Base-by-base conservation (phyloP, 106 monocot genomes). In the Triglochin maritima region DNA sequence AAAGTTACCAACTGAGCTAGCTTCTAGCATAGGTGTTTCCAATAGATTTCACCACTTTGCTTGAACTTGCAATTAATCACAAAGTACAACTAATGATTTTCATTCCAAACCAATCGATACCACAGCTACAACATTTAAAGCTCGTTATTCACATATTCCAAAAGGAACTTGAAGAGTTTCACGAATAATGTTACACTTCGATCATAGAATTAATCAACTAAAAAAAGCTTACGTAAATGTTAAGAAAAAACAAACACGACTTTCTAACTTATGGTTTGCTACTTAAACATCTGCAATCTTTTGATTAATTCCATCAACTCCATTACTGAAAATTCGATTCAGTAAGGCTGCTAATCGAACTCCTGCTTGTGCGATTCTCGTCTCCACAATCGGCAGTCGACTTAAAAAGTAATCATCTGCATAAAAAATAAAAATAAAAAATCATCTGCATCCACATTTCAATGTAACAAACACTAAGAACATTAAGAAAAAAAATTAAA, bases 381-480 rank as follows among this genome's bases (percentile, higher is more conserved):
- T 76, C 78, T 83, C 80, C 75, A 94, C 70, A 6, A 94, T 41
- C 3, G 89, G 93, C 46, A 82, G 74, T 41, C 93, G 72, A 59
- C 89, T 84, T 4, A 74, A 74, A 77, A 94, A 94, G 71, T 94
- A 89, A 41, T 89, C 89, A 80, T 94, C 93, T 94, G 76, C 48
- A 53, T 8, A 62, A 44, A 43, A 48, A 57, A 6, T n/a, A n/a
- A n/a, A n/a, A n/a, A n/a, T n/a, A n/a, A n/a, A n/a, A n/a, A 89
- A 41, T 89, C 89, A 80, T 94, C 53, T 65, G 14, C 46, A 48
- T 17, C 47, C 45, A 8, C 14, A 7, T 46, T 12, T 64, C n/a
- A 48, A 14, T 14, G 4, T 64, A 6, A 49, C 15, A 42, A 11
- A 29, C 29, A 29, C 29, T 1, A 29, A 29, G 29, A 0, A 29